A percentile compares a stretch with the other conserved stretches of the same genome.
phyloP scores from a whole-genome alignment of 1,139 yeast genomes.

The Pichia sp. region DNA sequence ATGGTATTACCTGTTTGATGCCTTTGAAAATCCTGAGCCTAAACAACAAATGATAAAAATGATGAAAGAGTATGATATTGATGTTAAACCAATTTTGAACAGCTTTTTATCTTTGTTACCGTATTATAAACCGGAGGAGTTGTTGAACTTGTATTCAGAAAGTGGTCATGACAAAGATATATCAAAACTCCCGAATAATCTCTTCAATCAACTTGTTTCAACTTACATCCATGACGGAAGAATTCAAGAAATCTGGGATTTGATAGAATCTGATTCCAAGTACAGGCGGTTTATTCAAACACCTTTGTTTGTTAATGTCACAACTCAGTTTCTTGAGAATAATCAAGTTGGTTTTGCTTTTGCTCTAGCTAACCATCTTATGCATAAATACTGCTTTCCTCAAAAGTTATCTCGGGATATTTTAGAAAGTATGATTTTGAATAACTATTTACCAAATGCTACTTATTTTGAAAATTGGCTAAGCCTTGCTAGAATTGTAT shows the following conservation, averaged over 20 bases:
- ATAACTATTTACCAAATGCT: constrained; percentile 15
- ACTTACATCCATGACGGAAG: constrained; percentile 15
- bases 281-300: constrained; percentile 3
- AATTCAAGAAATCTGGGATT: constrained; percentile 17
- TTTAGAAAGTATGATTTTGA: constrained; percentile 17
- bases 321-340: constrained; percentile 16
- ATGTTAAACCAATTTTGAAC: constrained; percentile 18
- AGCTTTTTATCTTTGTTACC: constrained; percentile 10
- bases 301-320: constrained; percentile 18
- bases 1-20: constrained; percentile 22
- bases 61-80: constrained; percentile 19
- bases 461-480: constrained; percentile 23
- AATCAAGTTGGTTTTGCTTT: constrained; percentile 20
- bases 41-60: constrained; percentile 17
- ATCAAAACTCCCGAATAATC: constrained; percentile 4
- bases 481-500: constrained; percentile 11
- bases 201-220: constrained; percentile 19
- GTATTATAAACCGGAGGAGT: constrained; percentile 12
- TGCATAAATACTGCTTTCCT: constrained; percentile 4
- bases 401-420: constrained; percentile 5
- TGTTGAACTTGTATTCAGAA: constrained; percentile 12
- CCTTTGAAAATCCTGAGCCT: constrained; percentile 15
- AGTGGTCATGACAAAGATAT: constrained; percentile 10
- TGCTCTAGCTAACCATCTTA: constrained; percentile 19
- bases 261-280: constrained; percentile 3